Evolutionary conservation across 179 eudicot genomes (phyloP), one percentile per base, ranked within the genome.

Genomic region (Carnegiea gigantea): DNA sequence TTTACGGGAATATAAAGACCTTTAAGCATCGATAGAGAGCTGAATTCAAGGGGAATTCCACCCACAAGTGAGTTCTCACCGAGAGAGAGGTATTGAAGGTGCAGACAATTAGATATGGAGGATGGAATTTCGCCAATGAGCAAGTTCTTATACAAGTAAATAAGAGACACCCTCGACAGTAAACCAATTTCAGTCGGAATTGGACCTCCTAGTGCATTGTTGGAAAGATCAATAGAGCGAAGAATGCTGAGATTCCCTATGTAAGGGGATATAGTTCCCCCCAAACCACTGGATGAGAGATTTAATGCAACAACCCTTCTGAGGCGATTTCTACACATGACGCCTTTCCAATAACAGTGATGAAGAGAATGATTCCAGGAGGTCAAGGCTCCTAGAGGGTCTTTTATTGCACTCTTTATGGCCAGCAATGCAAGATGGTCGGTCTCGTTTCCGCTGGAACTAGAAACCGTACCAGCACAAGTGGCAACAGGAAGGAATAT

Each of bases 261-360:
- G 60, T 53, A 2, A 2, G 60, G 60, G 4, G 60, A 82, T 33
- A 85, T 70, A 28, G 28, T 60, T 53, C 87, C 87, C 26, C 15
- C 46, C 75, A 85, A 62, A 46, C 28, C 57, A 10, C 43, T 38
- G 0, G 79, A 64, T 4, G n/a, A 10, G 10, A 85, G 70, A 44
- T 60, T 44, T 11, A 85, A 82, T 0, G 5, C 28, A 67, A 46
- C 68, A 28, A 85, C 85, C 64, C 85, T 73, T 18, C 23, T 48
- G 40, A 76, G 83, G 11, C 49, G 73, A 26, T 14, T 78, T 18
- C 51, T 81, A 36, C 87, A 85, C 4, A 15, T 44, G 8, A 85
- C 36, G 3, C 87, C 87, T 0, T 81, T 75, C 87, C 87, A 85
- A 0, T 2, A 1, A 53, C 87, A 85, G 36, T 79, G 72, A n/a